phyloP scores from a whole-genome alignment of 441 rosid species.

The Eruca vesicaria region DNA sequence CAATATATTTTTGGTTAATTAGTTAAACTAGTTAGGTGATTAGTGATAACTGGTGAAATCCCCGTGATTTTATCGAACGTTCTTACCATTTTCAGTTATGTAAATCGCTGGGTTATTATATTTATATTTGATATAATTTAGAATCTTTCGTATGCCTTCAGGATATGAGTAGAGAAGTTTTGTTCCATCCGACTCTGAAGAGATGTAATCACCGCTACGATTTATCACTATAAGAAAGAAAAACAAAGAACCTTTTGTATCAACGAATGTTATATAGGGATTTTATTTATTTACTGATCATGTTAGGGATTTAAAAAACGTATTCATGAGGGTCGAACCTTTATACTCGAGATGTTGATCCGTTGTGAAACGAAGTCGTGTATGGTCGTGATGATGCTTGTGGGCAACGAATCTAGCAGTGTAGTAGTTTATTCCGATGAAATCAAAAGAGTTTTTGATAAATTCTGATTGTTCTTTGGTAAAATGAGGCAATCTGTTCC shows the following conservation, averaged over 20 bases:
- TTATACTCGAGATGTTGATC: slow-evolving; percentile 22
- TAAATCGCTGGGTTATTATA: slow-evolving; percentile 32
- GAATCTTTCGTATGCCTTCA: slow-evolving; percentile 18
- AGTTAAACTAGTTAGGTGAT: background rate
- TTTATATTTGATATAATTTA: slow-evolving; percentile 26
- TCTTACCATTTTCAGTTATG: slow-evolving; percentile 36
- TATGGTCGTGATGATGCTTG: background rate
- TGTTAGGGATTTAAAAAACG: too few species aligned
- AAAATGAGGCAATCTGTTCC: slow-evolving; percentile 40
- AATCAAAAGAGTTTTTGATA: slow-evolving; percentile 41
- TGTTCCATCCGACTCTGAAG: slow-evolving; percentile 15
- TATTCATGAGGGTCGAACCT: background rate
- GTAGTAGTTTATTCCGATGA: slow-evolving; percentile 44
- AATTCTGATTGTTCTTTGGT: slow-evolving; percentile 26
- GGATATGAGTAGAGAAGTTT: slow-evolving; percentile 20
- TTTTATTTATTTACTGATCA: too few species aligned
- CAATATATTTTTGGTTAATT: background rate
- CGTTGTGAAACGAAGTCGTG: slow-evolving; percentile 7
- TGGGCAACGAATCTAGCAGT: slow-evolving; percentile 28
- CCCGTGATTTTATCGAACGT: background rate
- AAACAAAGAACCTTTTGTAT: background rate
- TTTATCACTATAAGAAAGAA: slow-evolving; percentile 5
- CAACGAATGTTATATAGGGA: too few species aligned
- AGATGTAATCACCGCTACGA: slow-evolving; percentile 26
- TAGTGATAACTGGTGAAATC: background rate